Conservation (phyloP, 441 rosid genomes). For the Adansonia grandidieri region DNA sequence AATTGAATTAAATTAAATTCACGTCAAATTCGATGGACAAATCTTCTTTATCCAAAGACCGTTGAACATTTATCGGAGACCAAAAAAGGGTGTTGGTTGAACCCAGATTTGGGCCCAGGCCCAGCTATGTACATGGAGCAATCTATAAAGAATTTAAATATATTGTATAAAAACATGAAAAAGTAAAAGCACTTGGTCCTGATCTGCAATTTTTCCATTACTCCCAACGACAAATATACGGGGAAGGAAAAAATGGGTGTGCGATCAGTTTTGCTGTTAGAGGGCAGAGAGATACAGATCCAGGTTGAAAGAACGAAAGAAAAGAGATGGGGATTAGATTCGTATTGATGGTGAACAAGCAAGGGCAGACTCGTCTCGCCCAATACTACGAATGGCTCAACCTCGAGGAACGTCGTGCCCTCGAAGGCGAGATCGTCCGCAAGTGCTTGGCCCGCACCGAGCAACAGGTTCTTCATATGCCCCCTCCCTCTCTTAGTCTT, state of each 20-base stretch:
- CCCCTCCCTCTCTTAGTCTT: background rate
- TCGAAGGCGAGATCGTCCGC: constrained; percentile 98
- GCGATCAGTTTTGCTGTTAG: background rate
- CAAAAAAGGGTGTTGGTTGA: too few relatives aligned
- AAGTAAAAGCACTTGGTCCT: too few relatives aligned
- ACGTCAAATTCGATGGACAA: too few relatives aligned
- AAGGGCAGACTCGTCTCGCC: constrained; percentile 97
- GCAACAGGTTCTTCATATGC: constrained; percentile 63
- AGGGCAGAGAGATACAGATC: background rate
- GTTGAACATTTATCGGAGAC: too few relatives aligned
- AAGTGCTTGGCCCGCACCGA: constrained; percentile 95
- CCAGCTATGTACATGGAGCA: background rate
- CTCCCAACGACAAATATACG: background rate
- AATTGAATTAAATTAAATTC: too few relatives aligned
- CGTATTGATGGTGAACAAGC: constrained; percentile 92
- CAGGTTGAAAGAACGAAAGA: constrained; percentile 5
- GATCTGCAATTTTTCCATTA: background rate
- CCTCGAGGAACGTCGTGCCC: constrained; percentile 96
- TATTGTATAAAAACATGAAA: background rate
- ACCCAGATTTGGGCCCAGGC: too few relatives aligned
- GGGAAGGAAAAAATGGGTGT: background rate
- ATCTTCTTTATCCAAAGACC: too few relatives aligned
- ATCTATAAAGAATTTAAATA: background rate
- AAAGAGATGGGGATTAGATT: constrained; percentile 85
- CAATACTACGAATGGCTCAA: constrained; percentile 98